These are phyloP conservation scores for Solanum chilense DNA, from an alignment of 257 asterid genomes.

Conservation along the genomic window DNA sequence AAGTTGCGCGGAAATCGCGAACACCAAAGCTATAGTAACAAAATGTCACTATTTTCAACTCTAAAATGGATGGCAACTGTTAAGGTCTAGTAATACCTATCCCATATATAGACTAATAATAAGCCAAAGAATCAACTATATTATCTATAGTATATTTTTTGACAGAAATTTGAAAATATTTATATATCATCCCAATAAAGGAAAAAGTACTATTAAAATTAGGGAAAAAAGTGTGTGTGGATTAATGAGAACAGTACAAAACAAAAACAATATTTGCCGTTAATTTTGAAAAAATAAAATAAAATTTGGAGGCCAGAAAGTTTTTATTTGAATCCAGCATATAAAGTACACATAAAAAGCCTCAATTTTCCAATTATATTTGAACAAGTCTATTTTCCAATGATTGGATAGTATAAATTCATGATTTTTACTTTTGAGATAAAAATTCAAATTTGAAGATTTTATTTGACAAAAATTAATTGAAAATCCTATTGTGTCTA, in stretches of 20 bases:
- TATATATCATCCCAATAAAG: not conserved
- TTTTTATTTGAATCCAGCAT: not conserved
- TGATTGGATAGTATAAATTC: not conserved
- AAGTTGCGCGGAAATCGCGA: fast-evolving
- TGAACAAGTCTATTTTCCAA: not conserved
- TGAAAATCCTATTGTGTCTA: not conserved
- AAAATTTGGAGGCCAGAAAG: not conserved
- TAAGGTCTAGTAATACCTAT: not conserved
- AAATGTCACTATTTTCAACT: not conserved
- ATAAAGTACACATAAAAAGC: not conserved
- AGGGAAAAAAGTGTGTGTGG: not conserved
- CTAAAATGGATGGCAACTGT: not conserved
- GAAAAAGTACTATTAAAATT: not conserved
- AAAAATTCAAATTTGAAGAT: not conserved
- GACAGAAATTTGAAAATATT: not conserved
- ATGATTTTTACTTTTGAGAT: not conserved
- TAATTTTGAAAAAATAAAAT: not conserved
- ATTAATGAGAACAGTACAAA: not conserved
- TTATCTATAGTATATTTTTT: not conserved
- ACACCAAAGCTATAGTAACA: not conserved
- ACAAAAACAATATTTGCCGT: not conserved
- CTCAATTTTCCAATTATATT: not conserved
- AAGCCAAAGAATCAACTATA: not conserved
- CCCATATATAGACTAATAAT: not conserved
- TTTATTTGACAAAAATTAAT: not conserved